Percentiles rank a stretch among this genome's conserved stretches.
Evolutionary conservation across 2,329 filamentous ascomycete species (phyloP).

Genomic region (Fusarium nodosum): DNA sequence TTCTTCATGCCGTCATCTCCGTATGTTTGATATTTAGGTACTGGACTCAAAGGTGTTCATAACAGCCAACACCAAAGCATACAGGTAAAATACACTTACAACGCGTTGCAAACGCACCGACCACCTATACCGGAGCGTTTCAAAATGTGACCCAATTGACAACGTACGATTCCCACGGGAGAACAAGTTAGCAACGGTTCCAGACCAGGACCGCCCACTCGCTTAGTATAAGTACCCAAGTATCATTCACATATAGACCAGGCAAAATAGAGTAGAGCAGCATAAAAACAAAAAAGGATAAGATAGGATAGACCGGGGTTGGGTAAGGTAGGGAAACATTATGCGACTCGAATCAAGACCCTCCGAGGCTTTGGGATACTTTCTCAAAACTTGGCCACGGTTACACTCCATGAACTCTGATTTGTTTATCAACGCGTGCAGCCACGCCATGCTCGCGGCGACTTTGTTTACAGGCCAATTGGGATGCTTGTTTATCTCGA

Average conservation of each 20-base stretch:
- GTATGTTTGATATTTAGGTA: conserved; percentile 6
- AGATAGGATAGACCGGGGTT: not conserved
- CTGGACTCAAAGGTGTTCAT: conserved; percentile 24
- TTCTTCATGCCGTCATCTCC: conserved; percentile 41
- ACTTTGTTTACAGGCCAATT: conserved; percentile 3
- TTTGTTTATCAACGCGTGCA: conserved; percentile 37
- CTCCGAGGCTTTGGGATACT: conserved; percentile 20
- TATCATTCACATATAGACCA: not conserved
- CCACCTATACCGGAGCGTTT: conserved; percentile 36
- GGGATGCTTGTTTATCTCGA: conserved; percentile 7
- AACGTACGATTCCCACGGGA: conserved; percentile 36
- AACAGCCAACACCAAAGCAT: conserved; percentile 3
- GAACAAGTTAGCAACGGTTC: conserved; percentile 24
- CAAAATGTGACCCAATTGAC: conserved; percentile 28
- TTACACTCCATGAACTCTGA: conserved; percentile 33
- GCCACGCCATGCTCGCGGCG: conserved; percentile 28
- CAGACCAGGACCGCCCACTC: conserved; percentile 16
- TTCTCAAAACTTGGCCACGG: conserved; percentile 29
- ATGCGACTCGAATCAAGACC: conserved; percentile 32
- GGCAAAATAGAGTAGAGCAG: not conserved
- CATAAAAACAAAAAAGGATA: not conserved
- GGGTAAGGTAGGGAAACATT: conserved; percentile 1
- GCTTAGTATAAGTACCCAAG: not conserved
- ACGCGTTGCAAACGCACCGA: conserved; percentile 20
- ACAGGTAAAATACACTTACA: not conserved